phyloP scores from a whole-genome alignment of 495 filamentous ascomycete species.

The Xylaria nigripes region DNA sequence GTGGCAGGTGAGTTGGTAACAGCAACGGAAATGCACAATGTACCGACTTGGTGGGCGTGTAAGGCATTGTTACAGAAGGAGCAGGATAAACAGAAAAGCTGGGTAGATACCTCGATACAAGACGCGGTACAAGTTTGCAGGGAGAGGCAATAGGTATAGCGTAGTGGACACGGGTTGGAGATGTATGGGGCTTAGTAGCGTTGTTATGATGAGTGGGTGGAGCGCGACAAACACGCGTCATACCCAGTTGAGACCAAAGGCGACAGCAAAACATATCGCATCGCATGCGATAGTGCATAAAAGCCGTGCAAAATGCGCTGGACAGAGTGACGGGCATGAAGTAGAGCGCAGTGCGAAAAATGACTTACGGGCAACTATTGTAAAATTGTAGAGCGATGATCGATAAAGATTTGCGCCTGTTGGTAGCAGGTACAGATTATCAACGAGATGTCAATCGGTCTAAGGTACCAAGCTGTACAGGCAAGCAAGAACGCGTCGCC shows the following conservation, averaged over 20 bases:
- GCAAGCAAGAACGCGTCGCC: conserved; percentile 3
- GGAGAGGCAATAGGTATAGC: conserved; percentile 1
- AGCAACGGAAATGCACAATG: neutral
- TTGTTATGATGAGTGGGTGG: conserved; percentile 5
- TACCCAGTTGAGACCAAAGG: neutral
- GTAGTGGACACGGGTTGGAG: conserved; percentile 3
- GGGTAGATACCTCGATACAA: conserved; percentile 5
- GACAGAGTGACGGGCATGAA: neutral
- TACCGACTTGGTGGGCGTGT: neutral
- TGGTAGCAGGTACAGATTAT: neutral
- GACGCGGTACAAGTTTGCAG: neutral
- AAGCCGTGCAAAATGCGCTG: neutral
- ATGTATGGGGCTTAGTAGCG: conserved; percentile 2
- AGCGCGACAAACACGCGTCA: conserved; percentile 7
- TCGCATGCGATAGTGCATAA: neutral
- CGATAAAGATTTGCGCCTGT: neutral
- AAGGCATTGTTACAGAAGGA: neutral
- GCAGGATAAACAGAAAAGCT: neutral
- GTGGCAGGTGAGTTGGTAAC: neutral
- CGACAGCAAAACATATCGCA: neutral
- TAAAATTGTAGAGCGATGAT: neutral
- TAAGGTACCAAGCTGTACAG: neutral
- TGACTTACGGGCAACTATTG: conserved; percentile 6
- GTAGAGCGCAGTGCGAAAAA: neutral
- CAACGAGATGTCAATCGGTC: neutral